A percentile compares a stretch with the other conserved stretches of the same genome.
phyloP scores from a whole-genome alignment of 805 yeast species.

The Nakazawaea ambrosiae region DNA sequence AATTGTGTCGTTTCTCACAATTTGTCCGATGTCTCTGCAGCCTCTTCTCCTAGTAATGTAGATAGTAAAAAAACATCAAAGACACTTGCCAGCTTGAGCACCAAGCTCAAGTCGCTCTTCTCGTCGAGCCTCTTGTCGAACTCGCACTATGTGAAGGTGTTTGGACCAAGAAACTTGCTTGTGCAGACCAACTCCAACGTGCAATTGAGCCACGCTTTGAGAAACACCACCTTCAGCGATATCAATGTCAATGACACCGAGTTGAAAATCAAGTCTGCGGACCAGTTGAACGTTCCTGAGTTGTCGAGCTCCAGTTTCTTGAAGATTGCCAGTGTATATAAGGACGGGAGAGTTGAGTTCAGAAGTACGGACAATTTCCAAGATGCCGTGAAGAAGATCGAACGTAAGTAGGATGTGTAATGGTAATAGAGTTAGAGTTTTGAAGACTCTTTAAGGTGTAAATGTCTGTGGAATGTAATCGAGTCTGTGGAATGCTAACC shows the following conservation, averaged over 20 bases:
- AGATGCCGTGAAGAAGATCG: conserved; percentile 25
- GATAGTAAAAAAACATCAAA: background rate
- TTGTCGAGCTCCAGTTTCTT: conserved; percentile 38
- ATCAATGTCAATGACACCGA: conserved; percentile 16
- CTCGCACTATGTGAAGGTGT: conserved; percentile 37
- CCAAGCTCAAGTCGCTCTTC: conserved; percentile 4
- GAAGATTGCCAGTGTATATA: conserved; percentile 39
- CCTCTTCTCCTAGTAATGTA: conserved; percentile 11
- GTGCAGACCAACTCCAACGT: conserved; percentile 36
- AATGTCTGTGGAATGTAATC: too few species aligned
- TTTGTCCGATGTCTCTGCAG: conserved; percentile 4
- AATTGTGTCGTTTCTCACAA: conserved; percentile 27
- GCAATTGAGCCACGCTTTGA: too few species aligned
- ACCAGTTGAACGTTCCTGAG: conserved; percentile 16
- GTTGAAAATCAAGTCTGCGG: conserved; percentile 14
- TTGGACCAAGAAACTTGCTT: conserved; percentile 48
- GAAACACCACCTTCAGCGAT: conserved; percentile 15
- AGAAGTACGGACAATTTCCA: conserved; percentile 36
- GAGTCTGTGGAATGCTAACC: too few species aligned
- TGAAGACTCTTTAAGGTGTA: too few species aligned
- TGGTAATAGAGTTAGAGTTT: too few species aligned
- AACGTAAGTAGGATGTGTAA: background rate
- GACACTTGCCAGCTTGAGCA: conserved; percentile 2
- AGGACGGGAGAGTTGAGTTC: conserved; percentile 33
- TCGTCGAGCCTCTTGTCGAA: background rate